phyloP scores from a whole-genome alignment of 495 filamentous ascomycete genomes.

The Talaromyces thailandensis region DNA sequence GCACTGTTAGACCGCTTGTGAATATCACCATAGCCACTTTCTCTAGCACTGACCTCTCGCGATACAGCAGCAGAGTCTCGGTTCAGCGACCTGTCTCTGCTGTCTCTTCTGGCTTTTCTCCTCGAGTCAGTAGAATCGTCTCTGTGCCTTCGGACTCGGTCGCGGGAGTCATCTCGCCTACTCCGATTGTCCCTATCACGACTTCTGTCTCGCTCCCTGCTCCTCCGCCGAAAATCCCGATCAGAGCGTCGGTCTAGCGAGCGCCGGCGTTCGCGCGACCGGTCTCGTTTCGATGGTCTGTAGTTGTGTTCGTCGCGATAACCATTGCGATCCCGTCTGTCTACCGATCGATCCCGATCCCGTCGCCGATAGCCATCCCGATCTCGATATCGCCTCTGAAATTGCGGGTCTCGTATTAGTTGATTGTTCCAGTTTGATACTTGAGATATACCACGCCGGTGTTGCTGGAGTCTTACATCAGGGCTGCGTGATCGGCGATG shows the following conservation, averaged over 20 bases:
- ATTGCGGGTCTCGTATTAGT: neutral
- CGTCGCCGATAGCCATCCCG: conserved; percentile 53
- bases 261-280: conserved; percentile 56
- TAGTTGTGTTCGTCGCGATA: conserved; percentile 59
- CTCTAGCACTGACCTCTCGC: conserved; percentile 42
- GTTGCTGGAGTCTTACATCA: conserved; percentile 45
- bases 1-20: conserved; percentile 1
- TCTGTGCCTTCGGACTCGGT: conserved; percentile 57
- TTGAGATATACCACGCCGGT: neutral
- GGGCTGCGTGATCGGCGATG: conserved; percentile 63
- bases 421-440: neutral
- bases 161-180: conserved; percentile 75
- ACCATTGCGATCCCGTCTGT: conserved; percentile 59
- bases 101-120: conserved; percentile 59
- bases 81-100: conserved; percentile 42
- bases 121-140: conserved; percentile 72
- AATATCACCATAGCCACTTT: neutral
- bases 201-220: conserved; percentile 66
- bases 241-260: conserved; percentile 50
- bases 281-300: conserved; percentile 48
- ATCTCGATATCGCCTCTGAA: conserved; percentile 52
- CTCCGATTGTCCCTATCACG: conserved; percentile 65
- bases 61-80: conserved; percentile 33
- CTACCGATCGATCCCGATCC: conserved; percentile 65
- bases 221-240: conserved; percentile 53